These are phyloP conservation scores for Penicillium parvum DNA, from an alignment of 495 filamentous ascomycete species.

Conservation along the genomic window DNA sequence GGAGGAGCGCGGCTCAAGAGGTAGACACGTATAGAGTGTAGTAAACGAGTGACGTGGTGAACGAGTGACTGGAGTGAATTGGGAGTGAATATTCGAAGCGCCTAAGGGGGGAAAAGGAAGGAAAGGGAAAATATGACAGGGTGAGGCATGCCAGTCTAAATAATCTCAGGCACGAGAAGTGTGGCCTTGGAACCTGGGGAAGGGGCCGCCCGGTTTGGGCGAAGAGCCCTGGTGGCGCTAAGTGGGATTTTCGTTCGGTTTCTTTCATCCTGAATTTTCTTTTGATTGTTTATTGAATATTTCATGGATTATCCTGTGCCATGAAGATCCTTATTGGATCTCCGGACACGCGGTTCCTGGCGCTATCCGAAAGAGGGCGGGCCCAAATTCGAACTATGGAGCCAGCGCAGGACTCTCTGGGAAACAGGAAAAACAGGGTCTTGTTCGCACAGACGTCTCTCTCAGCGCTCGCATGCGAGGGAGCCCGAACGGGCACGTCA, in stretches of 20 bases:
- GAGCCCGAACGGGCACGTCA: not conserved
- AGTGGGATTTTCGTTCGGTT: too few species aligned
- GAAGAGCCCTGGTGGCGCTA: conserved; percentile 6
- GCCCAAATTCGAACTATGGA: conserved; percentile 20
- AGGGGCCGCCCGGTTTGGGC: conserved; percentile 3
- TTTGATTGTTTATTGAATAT: conserved; percentile 5
- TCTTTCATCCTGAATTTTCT: conserved; percentile 8
- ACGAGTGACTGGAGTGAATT: conserved; percentile 23
- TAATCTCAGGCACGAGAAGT: conserved; percentile 6
- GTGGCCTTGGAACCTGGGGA: conserved; percentile 12
- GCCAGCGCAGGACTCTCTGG: not conserved
- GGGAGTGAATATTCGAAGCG: conserved; percentile 12
- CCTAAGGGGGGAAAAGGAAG: conserved; percentile 13
- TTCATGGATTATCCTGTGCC: conserved; percentile 2
- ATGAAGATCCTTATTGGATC: conserved; percentile 11
- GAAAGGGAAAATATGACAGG: conserved; percentile 20
- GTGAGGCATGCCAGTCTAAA: conserved; percentile 22
- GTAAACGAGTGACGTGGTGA: conserved; percentile 20
- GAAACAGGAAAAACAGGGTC: not conserved
- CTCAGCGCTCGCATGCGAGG: not conserved
- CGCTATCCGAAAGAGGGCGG: conserved; percentile 21
- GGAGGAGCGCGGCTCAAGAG: conserved; percentile 26
- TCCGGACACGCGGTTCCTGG: conserved; percentile 8
- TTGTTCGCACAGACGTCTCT: not conserved
- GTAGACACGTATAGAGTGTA: conserved; percentile 3